Percentiles rank a stretch among this genome's conserved stretches.
Evolutionary conservation across 768 basidiomycete genomes (phyloP).

Genomic region (Phaeolepiota aurea): DNA sequence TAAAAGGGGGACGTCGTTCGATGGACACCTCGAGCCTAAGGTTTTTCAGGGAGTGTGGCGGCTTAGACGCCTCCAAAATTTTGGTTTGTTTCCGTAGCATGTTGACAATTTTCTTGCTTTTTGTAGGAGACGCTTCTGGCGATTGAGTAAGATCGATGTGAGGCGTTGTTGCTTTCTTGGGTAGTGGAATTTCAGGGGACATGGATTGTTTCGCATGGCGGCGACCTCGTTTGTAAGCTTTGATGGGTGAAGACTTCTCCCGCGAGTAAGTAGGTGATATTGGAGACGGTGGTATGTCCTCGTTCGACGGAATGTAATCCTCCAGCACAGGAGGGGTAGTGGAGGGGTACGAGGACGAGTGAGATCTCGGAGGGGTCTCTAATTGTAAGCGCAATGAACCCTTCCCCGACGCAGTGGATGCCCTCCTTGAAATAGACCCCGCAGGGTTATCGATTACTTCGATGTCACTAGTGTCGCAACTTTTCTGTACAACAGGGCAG

Average conservation of each 20-base stretch:
- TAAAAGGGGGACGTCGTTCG: background rate
- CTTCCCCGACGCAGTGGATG: background rate
- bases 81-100: too few relatives aligned
- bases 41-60: background rate
- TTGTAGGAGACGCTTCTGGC: background rate
- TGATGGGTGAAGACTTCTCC: conserved; percentile 5
- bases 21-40: background rate
- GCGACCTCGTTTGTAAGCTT: background rate
- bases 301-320: too few relatives aligned
- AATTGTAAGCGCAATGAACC: conserved; percentile 16
- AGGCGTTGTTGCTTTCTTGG: background rate
- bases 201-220: background rate
- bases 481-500: conserved; percentile 15
- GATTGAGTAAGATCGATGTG: background rate
- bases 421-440: background rate
- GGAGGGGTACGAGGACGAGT: conserved; percentile 18
- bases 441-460: conserved; percentile 18
- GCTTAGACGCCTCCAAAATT: background rate
- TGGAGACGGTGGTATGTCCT: too few relatives aligned
- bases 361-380: conserved; percentile 32
- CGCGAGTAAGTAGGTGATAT: too few relatives aligned
- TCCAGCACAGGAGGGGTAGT: conserved; percentile 6
- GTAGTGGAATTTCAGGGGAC: background rate
- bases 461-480: conserved; percentile 22
- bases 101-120: too few relatives aligned